Evolutionary conservation across 306 rosid species (phyloP), one percentile per base, ranked within the genome.

Genomic region (Corylus americana): DNA sequence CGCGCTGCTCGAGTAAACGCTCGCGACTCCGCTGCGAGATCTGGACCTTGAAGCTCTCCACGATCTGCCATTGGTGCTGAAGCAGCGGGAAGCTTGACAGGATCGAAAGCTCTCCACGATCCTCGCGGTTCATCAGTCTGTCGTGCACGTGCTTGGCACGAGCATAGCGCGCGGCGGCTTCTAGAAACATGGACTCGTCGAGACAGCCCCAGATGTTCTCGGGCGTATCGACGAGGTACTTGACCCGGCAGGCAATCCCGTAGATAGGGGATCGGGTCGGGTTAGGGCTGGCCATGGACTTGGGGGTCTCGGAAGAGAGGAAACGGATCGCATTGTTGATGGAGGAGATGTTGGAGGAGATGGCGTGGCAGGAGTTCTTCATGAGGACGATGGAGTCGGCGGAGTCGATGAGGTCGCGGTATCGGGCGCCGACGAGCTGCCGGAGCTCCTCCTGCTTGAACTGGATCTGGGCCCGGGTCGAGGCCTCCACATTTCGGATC

Each of bases 21-120:
- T 95, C 99, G 4, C 97, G 88, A 67, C 96, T 88, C 25, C 98
- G 91, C 91, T 91, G 99, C 0, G 99, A 95, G 92, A 95, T 95
- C 93, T 95, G 99, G 35, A 84, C 74, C 71, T 88, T 90, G 85
- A 95, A 92, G 86, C 95, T 92, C 83, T 95, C 97, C 9, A 95
- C 99, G 42, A 95, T 93, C 90, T 95, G 99, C 98, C 98, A 95
- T 62, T 95, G 99, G 59, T 93, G 99, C 87, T 95, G 98, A 2
- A 95, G 99, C 51, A 95, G 84, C 18, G 97, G 92, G 62, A 92
- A 94, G 74, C 87, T 91, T 31, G 96, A 83, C 82, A 92, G 84
- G 69, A 93, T 79, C 81, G 79, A 88, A 53, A 79, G 81, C 39
- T 82, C 87, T 13, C 81, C 79, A 64, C 18, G 74, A 48, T 12